Conservation (phyloP, 2,329 filamentous ascomycete species). For the Colletotrichum chlorophyti region DNA sequence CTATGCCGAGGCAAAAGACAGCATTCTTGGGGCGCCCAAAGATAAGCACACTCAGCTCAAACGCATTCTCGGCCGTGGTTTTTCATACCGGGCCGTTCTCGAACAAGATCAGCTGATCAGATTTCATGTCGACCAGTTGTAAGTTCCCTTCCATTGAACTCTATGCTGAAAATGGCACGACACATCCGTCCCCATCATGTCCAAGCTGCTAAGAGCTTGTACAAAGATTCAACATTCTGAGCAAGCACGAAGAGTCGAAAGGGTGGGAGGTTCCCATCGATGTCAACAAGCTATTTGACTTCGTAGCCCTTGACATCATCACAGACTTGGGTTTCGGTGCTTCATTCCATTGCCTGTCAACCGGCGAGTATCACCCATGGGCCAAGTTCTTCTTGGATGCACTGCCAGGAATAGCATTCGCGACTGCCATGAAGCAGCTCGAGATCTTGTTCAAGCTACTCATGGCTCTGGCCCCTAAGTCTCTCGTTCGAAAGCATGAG, state of each 20-base stretch:
- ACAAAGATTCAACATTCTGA: not conserved
- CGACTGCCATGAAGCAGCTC: constrained; percentile 19
- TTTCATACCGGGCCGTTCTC: constrained; percentile 30
- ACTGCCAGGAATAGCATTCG: constrained; percentile 23
- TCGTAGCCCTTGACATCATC: constrained; percentile 38
- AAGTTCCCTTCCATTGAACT: constrained; percentile 30
- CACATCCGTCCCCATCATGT: too few species aligned
- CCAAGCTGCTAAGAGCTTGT: not conserved
- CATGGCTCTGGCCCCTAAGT: not conserved
- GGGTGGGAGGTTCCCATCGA: not conserved
- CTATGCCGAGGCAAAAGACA: not conserved
- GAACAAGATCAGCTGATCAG: constrained; percentile 37
- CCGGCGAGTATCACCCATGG: constrained; percentile 33
- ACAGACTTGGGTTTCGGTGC: constrained; percentile 36
- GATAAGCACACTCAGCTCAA: constrained; percentile 2
- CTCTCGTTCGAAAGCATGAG: not conserved
- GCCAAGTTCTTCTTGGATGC: constrained; percentile 26
- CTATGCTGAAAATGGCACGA: too few species aligned
- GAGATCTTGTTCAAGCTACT: not conserved
- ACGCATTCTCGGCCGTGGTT: constrained; percentile 29
- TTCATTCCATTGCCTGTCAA: constrained; percentile 33
- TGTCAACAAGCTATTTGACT: constrained; percentile 28
- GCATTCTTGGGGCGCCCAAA: constrained; percentile 28
- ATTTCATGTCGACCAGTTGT: constrained; percentile 45
- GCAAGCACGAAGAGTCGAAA: not conserved